phyloP scores from a whole-genome alignment of 768 basidiomycete genomes.

The Crassisporium funariophilum region DNA sequence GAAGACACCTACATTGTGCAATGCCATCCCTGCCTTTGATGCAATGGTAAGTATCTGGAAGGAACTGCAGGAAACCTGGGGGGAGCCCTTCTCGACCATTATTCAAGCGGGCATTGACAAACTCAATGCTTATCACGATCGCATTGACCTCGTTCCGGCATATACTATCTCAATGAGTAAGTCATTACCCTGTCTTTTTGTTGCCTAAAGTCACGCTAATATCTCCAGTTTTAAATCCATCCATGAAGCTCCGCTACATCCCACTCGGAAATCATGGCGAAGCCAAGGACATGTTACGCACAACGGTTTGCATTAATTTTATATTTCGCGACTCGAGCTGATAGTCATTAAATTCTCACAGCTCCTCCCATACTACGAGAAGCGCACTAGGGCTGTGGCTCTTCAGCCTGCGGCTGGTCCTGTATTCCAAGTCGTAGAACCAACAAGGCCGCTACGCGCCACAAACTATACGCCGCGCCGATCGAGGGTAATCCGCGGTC shows the following conservation, averaged over 20 bases:
- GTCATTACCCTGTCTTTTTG: neutral
- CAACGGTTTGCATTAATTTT: neutral
- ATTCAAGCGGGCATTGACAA: slow-evolving; percentile 33
- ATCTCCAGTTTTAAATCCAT: slow-evolving; percentile 5
- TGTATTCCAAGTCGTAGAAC: neutral
- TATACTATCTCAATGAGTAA: slow-evolving; percentile 27
- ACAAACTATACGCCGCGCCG: neutral
- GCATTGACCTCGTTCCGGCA: slow-evolving; percentile 20
- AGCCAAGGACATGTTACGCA: neutral
- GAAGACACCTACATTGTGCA: slow-evolving; percentile 29
- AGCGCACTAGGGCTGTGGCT: neutral
- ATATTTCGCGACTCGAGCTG: neutral
- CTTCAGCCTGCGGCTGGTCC: neutral
- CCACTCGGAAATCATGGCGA: neutral
- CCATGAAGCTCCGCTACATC: slow-evolving; percentile 4
- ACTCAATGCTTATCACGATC: slow-evolving; percentile 24
- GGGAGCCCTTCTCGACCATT: slow-evolving; percentile 8
- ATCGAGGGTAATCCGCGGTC: neutral
- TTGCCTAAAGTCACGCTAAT: neutral
- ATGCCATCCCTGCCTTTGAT: slow-evolving; percentile 29
- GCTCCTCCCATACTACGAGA: neutral
- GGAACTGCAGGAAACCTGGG: slow-evolving; percentile 6
- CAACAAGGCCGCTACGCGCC: neutral
- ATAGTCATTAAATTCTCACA: neutral
- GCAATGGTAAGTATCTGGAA: slow-evolving; percentile 26